A percentile compares a stretch with the other conserved stretches of the same genome.
phyloP scores from a whole-genome alignment of 371 early-diverging fungal species.

The Blastocladiella emersonii region DNA sequence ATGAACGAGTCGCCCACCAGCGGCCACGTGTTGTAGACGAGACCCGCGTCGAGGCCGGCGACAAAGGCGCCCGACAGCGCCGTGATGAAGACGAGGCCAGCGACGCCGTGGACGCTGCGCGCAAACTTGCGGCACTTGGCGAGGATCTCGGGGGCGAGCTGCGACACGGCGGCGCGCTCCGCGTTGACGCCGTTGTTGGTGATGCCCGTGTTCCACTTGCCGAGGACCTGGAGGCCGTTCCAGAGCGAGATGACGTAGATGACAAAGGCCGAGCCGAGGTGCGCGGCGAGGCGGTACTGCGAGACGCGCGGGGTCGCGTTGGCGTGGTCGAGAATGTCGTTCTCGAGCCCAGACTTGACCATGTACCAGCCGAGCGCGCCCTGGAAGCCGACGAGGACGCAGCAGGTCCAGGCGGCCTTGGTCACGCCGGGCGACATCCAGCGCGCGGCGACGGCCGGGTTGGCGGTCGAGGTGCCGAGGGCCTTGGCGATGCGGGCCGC shows the following conservation, averaged over 20 bases:
- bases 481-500: neutral
- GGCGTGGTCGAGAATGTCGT: slow-evolving; percentile 59
- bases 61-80: slow-evolving; percentile 68
- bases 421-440: slow-evolving; percentile 51
- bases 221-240: slow-evolving; percentile 60
- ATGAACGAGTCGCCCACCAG: slow-evolving; percentile 63
- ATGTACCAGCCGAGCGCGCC: slow-evolving; percentile 96
- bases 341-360: slow-evolving; percentile 82
- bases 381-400: slow-evolving; percentile 69
- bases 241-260: slow-evolving; percentile 65
- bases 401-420: slow-evolving; percentile 58
- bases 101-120: slow-evolving; percentile 34
- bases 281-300: slow-evolving; percentile 86
- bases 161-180: neutral
- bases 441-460: neutral
- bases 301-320: slow-evolving; percentile 82
- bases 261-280: slow-evolving; percentile 76
- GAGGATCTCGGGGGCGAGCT: neutral
- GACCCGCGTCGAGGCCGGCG: slow-evolving; percentile 92
- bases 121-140: neutral
- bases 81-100: slow-evolving; percentile 65
- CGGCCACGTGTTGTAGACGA: slow-evolving; percentile 86
- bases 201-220: neutral
- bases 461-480: slow-evolving; percentile 1
- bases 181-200: neutral